phyloP scores from a whole-genome alignment of 805 yeast genomes.

The Kluyveromyces aestuarii region DNA sequence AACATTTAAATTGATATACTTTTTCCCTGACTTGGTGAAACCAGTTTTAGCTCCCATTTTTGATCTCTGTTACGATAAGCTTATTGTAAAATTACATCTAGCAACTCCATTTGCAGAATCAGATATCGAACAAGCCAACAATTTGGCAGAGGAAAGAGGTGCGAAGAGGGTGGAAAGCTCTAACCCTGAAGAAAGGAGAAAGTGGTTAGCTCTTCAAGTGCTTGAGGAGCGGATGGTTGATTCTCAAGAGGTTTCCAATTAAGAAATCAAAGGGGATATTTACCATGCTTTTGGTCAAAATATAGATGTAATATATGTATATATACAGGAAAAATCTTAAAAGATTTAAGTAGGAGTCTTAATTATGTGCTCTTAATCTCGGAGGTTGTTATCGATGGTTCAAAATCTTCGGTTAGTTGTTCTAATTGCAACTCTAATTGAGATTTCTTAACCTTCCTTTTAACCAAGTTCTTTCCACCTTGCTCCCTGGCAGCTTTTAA shows the following conservation, averaged over 20 bases:
- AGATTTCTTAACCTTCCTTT: constrained; percentile 24
- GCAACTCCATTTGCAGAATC: constrained; percentile 57
- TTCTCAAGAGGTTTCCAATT: background rate
- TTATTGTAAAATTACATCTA: constrained; percentile 35
- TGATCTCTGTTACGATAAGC: constrained; percentile 31
- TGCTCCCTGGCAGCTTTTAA: constrained; percentile 15
- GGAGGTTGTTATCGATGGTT: constrained; percentile 16
- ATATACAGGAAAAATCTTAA: too few relatives aligned
- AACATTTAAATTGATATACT: constrained; percentile 71
- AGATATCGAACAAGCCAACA: constrained; percentile 64
- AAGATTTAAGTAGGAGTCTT: too few relatives aligned
- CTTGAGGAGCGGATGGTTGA: constrained; percentile 50
- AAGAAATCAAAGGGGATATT: background rate
- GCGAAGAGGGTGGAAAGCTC: constrained; percentile 15
- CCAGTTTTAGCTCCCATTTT: constrained; percentile 46
- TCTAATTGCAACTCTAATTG: constrained; percentile 28
- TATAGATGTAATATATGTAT: too few relatives aligned
- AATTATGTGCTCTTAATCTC: constrained; percentile 4
- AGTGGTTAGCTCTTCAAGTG: constrained; percentile 68
- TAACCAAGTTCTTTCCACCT: constrained; percentile 12
- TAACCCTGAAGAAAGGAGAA: constrained; percentile 60
- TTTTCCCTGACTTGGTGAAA: constrained; percentile 64
- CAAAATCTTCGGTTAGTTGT: constrained; percentile 23
- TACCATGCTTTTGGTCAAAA: too few relatives aligned
- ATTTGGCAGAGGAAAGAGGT: constrained; percentile 55